Base-by-base conservation (phyloP, 176 grass and related monocot species). In the Oryza glumipatula region DNA sequence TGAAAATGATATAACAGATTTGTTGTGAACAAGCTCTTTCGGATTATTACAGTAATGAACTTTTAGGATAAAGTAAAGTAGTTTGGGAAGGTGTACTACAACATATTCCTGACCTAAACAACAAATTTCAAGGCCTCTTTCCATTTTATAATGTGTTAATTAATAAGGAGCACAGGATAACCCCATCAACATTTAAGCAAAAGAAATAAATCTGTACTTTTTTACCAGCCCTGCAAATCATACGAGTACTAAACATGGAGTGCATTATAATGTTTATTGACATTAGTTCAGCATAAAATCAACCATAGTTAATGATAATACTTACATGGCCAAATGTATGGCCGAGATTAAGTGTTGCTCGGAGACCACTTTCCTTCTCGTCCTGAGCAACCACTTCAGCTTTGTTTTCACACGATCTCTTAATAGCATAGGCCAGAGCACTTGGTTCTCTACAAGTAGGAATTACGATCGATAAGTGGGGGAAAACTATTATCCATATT, bases 341-440 rank as follows among this genome's bases (percentile, higher is more conserved):
- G 77, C 96, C 96, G 78, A 99, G 81, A 82, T 99, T 99, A 80
- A 99, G 84, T 33, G 93, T 99, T 9, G 96, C 96, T 74, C 96
- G 87, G 67, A 99, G 80, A 54, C 96, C 93, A 78, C 91, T 88
- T 94, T 99, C 96, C 67, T 92, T 99, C 89, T 99, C 96, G 81
- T 99, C 96, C 41, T 92, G 91, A 16, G 93, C 85, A 79, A 99
- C 93, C 23, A 99, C 96, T 80, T 99, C 96, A 80, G 93, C 93
- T 96, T 99, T 99, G 84, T 99, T 99, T 87, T 99, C 93, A 86
- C 96, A 99, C 45, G 96, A 99, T 68, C 89, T 91, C 84, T 96
- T 99, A 46, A 99, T 96, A 87, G 93, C 96, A 73, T 94, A 99
- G 21, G 74, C 88, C 66, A 99, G 66, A 67, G 93, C 85, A 88